Base-by-base conservation (phyloP, 345 rosid species). In the Citrus medica region DNA sequence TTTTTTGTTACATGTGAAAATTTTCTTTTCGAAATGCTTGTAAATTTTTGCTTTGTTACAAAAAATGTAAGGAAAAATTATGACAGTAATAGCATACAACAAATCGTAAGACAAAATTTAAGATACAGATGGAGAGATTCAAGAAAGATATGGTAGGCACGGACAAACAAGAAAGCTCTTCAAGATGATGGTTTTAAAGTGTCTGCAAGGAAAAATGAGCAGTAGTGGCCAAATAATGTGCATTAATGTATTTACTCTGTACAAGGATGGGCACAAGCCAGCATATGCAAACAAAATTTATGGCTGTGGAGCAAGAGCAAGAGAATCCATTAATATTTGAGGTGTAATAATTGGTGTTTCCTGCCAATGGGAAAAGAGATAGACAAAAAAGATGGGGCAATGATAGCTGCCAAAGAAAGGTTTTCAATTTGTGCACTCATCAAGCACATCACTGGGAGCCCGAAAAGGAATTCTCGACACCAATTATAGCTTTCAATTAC, bases 301-400 rank as follows among this genome's bases (percentile, higher is more conserved):
- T 75, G 75, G 78, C 6, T 37, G 76, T 9, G 32, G 71, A 78
- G 68, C 30, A 71, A 30, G 78, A 76, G 81, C 48, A 64, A 35
- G 73, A 75, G 79, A 75, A 46, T 74, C 72, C 82, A 69, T 33
- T 51, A 32, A 76, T 24, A 22, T 35, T 46, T 53, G 38, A 48
- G 46, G 68, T 35, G 79, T 19, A 67, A 80, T 84, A 69, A 77
- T 78, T 83, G 85, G 84, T 82, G 85, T 83, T 78, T 82, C 93
- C 90, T 82, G 81, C 85, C 83, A 81, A 87, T 83, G 83, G 63
- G 76, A 79, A 82, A 80, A 81, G 78, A 62, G 56, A 63, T 58
- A 13, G 82, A 69, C 56, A 48, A 72, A 28, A 59, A 59, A 2
- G 60, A 62, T 65, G 71, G 60, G 48, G 71, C 24, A 24, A 66